Evolutionary conservation across 202 grass and related monocot species (phyloP), one percentile per base, ranked within the genome.

Genomic region (Carex arenaria): DNA sequence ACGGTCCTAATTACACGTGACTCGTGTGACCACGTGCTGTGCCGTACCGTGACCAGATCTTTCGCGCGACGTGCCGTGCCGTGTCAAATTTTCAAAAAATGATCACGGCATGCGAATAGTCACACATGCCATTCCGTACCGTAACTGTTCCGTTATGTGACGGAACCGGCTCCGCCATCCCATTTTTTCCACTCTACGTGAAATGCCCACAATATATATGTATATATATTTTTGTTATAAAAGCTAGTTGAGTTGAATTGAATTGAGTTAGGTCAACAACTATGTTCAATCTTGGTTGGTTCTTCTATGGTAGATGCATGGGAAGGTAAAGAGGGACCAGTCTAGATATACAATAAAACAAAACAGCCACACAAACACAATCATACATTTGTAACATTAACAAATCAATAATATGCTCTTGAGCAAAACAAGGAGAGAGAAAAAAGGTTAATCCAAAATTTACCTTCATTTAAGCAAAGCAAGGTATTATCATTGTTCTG

Each of bases 201-300:
- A n/a, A n/a, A n/a, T n/a, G n/a, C n/a, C n/a, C n/a, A n/a, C n/a
- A n/a, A n/a, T n/a, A n/a, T n/a, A n/a, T n/a, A n/a, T n/a, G n/a
- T n/a, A n/a, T n/a, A n/a, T n/a, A n/a, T n/a, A n/a, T n/a, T 59
- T 34, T 34, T 36, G 34, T 36, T 26, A 26, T 26, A 26, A 32
- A 77, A 30, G 53, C 73, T 36, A 9, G 32, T 13, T 67, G n/a
- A n/a, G n/a, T n/a, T n/a, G 14, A 78, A 72, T 72, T 78, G 72
- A 79, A 61, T 28, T 52, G 69, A 49, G 68, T 85, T 79, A 79
- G 73, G 63, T 62, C 84, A 80, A 85, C 73, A 67, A 85, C 61
- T 85, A 6, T 73, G 72, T 76, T 56, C 72, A 76, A 76, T 28
- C 72, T 56, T 7, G 68, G 49, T 75, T 54, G 17, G 31, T 69